Evolutionary conservation across 192 early-diverging fungal species (phyloP).

Genomic region (Coemansia sp.): DNA sequence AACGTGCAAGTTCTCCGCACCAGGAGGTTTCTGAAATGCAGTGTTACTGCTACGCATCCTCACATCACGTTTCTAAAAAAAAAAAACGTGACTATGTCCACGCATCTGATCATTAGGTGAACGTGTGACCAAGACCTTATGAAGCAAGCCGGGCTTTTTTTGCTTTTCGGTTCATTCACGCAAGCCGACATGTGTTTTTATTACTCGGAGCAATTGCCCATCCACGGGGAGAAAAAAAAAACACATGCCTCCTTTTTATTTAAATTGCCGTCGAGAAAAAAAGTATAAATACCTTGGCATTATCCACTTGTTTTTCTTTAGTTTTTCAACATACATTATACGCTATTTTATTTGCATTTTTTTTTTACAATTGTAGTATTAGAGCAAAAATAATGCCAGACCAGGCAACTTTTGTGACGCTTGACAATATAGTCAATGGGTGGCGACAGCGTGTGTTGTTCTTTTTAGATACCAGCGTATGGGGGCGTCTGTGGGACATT

Average conservation of each 20-base stretch:
- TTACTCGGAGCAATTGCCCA: background rate
- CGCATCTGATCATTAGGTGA: background rate
- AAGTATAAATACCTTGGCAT: background rate
- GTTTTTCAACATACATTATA: background rate
- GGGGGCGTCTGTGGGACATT: constrained; percentile 49
- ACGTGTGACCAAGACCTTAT: too few species aligned
- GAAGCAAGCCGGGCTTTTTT: too few species aligned
- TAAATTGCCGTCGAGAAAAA: background rate
- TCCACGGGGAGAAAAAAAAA: too few species aligned
- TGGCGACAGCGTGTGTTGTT: constrained; percentile 47
- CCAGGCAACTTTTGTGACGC: constrained; percentile 44
- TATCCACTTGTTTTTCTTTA: background rate
- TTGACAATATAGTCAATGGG: constrained; percentile 48
- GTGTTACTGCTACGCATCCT: background rate
- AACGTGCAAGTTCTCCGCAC: too few species aligned
- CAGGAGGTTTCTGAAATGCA: too few species aligned
- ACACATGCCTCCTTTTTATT: background rate
- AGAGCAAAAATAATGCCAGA: constrained; percentile 28
- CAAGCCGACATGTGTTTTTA: background rate
- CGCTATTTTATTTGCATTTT: background rate
- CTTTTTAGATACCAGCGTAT: constrained; percentile 42
- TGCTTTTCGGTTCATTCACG: too few species aligned
- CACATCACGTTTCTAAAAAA: background rate
- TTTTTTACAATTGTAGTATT: background rate
- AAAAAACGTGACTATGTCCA: background rate